Conservation (phyloP, 169 alveolate species). For the Hepatocystis sp. region DNA sequence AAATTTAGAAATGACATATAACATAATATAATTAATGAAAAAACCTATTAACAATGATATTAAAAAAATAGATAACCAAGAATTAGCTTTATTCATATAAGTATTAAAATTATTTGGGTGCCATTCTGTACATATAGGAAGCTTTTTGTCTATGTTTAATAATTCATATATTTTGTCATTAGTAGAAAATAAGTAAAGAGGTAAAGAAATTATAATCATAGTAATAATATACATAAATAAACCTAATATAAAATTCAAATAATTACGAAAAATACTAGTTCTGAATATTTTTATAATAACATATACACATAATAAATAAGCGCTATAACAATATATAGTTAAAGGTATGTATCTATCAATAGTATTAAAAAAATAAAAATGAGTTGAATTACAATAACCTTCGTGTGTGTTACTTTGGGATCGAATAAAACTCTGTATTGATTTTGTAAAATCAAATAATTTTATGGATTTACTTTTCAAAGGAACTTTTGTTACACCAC, state of each 20-base stretch:
- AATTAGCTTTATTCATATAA: slow-evolving; percentile 29
- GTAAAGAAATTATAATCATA: slow-evolving; percentile 45
- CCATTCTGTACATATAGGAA: slow-evolving; percentile 63
- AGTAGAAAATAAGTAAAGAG: slow-evolving; percentile 66
- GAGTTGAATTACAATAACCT: slow-evolving; percentile 61
- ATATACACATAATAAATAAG: slow-evolving; percentile 58
- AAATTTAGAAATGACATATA: slow-evolving; percentile 20
- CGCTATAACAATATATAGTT: slow-evolving; percentile 55
- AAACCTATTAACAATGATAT: slow-evolving; percentile 31
- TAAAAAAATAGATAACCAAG: slow-evolving; percentile 38
- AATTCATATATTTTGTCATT: slow-evolving; percentile 50
- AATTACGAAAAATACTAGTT: slow-evolving; percentile 26
- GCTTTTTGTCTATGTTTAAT: slow-evolving; percentile 9
- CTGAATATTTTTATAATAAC: slow-evolving; percentile 52
- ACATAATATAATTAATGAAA: slow-evolving; percentile 56
- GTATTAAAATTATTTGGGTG: slow-evolving; percentile 50
- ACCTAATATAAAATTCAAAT: slow-evolving; percentile 42
- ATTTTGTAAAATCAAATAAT: slow-evolving; percentile 35
- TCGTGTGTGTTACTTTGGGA: slow-evolving; percentile 72
- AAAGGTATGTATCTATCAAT: slow-evolving; percentile 43
- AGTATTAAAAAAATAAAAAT: slow-evolving; percentile 67
- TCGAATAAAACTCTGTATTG: slow-evolving; percentile 62
- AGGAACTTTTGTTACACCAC: slow-evolving; percentile 44
- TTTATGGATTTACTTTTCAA: slow-evolving; percentile 39
- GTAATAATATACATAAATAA: slow-evolving; percentile 30